A percentile compares a stretch with the other conserved stretches of the same genome.
phyloP scores from a whole-genome alignment of 306 rosid species.

The Myrica gale region DNA sequence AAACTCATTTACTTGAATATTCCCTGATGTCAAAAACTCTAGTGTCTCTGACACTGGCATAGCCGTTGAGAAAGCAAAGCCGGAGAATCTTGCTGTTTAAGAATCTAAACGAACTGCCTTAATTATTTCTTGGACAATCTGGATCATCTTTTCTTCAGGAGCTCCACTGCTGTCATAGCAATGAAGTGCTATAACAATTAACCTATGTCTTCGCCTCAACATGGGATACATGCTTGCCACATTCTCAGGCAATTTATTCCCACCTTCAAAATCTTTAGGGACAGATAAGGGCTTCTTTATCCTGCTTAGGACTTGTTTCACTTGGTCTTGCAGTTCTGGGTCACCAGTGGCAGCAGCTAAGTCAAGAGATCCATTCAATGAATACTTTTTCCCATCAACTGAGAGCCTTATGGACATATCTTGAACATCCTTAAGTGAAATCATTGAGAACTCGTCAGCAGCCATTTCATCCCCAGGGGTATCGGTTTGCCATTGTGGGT shows the following conservation, averaged over 20 bases:
- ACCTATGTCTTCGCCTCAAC: conserved; percentile 53
- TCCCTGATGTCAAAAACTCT: conserved; percentile 53
- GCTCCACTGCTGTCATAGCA: conserved; percentile 47
- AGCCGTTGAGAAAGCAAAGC: conserved; percentile 64
- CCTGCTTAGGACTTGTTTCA: conserved; percentile 56
- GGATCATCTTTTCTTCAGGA: conserved; percentile 53
- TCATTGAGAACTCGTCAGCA: conserved; percentile 51
- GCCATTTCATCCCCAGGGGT: conserved; percentile 58
- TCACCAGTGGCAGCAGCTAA: conserved; percentile 36
- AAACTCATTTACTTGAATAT: conserved; percentile 47
- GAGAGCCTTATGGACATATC: conserved; percentile 75
- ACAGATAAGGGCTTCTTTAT: conserved; percentile 43
- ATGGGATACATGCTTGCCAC: conserved; percentile 51
- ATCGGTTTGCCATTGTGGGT: conserved; percentile 70
- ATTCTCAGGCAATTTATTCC: conserved; percentile 41
- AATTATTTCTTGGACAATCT: conserved; percentile 47
- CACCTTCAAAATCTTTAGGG: conserved; percentile 32
- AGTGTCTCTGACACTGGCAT: conserved; percentile 57
- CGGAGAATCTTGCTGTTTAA: conserved; percentile 48
- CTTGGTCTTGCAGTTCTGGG: conserved; percentile 62
- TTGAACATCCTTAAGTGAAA: conserved; percentile 67
- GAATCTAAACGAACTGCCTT: conserved; percentile 51
- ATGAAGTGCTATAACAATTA: conserved; percentile 63
- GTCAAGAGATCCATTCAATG: conserved; percentile 39
- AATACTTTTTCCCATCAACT: conserved; percentile 56